Percentiles rank a stretch among this genome's conserved stretches.
Conservation (phyloP, 2,329 filamentous ascomycete species). For the Coniochaeta prunicola region DNA sequence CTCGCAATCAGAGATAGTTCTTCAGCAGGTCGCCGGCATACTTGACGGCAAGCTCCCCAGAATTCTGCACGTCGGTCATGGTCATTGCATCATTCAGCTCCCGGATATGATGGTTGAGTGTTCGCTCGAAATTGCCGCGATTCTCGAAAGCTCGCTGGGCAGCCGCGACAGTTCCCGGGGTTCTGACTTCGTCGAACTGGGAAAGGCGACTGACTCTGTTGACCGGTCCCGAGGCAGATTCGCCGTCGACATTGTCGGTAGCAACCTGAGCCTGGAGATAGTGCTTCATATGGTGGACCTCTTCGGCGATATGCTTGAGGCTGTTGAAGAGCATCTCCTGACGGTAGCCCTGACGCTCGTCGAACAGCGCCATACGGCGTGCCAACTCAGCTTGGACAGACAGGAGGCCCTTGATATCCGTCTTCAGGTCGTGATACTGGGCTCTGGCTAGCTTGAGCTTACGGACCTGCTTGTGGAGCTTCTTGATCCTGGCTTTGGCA, state of each 20-base stretch:
- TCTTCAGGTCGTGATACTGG: not conserved
- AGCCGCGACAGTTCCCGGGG: not conserved
- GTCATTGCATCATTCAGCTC: not conserved
- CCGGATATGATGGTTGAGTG: not conserved
- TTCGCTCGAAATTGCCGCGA: not conserved
- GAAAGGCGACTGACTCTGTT: not conserved
- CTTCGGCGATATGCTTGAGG: not conserved
- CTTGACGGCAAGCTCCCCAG: not conserved
- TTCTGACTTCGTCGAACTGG: not conserved
- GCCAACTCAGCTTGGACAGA: not conserved
- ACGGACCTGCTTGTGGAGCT: not conserved
- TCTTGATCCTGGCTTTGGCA: not conserved
- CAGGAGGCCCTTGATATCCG: not conserved
- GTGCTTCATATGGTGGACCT: not conserved
- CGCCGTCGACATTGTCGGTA: not conserved
- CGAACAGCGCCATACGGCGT: not conserved
- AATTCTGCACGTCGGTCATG: not conserved
- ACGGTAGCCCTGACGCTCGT: not conserved
- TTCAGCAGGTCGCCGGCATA: not conserved
- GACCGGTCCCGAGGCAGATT: not conserved
- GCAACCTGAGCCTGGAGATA: not conserved
- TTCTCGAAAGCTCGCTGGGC: not conserved
- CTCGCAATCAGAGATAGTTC: not conserved
- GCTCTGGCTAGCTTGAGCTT: not conserved
- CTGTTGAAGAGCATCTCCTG: not conserved